A percentile compares a stretch with the other conserved stretches of the same genome.
Conservation (phyloP, 2,329 filamentous ascomycete species). For the Aspergillus sergii region DNA sequence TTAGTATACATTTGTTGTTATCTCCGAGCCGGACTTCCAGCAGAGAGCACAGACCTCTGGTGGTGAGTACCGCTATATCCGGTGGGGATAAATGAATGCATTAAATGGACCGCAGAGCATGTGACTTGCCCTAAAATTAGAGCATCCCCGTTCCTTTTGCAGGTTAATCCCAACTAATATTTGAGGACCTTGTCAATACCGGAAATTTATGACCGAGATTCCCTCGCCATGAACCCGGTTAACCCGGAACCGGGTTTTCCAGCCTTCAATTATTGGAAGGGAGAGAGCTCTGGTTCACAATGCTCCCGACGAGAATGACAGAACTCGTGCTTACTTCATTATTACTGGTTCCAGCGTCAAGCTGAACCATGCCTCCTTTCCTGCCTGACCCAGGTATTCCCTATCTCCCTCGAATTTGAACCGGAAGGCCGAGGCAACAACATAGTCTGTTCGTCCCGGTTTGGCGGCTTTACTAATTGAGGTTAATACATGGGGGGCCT, state of each 20-base stretch:
- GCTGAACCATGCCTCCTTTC: background rate
- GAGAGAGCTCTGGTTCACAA: no score
- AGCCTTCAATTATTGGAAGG: background rate
- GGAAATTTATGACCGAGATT: background rate
- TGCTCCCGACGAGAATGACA: no score
- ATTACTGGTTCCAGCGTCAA: background rate
- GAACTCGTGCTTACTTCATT: background rate
- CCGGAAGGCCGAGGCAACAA: background rate
- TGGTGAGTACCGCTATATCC: background rate
- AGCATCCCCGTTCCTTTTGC: background rate
- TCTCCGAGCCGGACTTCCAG: background rate
- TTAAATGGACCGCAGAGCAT: background rate
- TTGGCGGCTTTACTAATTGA: background rate
- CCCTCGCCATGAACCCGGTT: background rate
- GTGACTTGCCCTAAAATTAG: background rate
- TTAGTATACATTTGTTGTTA: background rate
- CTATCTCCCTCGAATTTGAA: background rate
- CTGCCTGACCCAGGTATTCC: background rate
- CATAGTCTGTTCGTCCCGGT: no score
- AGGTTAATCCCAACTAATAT: background rate
- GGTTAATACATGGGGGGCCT: background rate
- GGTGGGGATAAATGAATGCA: background rate
- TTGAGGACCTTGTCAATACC: background rate
- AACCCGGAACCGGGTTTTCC: background rate
- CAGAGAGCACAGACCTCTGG: background rate